These are phyloP conservation scores for Ogataea wickerhamii DNA, from an alignment of 805 yeast genomes.

Conservation along the genomic window DNA sequence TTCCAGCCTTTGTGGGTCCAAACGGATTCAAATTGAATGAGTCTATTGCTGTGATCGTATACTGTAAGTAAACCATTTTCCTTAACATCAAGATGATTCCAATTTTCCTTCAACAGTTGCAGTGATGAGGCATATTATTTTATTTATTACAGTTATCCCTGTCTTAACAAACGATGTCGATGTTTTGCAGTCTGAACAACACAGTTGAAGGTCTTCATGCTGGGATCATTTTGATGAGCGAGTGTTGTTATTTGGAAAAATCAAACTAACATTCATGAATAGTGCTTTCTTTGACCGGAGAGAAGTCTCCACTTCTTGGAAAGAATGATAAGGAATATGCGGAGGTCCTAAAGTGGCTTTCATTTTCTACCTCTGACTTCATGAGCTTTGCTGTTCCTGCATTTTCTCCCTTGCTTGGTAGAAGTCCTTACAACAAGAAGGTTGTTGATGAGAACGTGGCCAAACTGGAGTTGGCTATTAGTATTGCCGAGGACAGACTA, in stretches of 20 bases:
- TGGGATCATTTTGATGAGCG: too few species aligned
- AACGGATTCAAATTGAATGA: slow-evolving; percentile 72
- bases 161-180: slow-evolving; percentile 79
- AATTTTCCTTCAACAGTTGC: neutral
- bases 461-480: slow-evolving; percentile 37
- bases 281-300: slow-evolving; percentile 48
- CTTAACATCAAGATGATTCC: neutral
- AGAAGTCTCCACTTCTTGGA: slow-evolving; percentile 49
- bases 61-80: slow-evolving; percentile 33
- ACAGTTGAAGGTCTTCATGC: neutral
- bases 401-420: slow-evolving; percentile 62
- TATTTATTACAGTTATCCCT: slow-evolving; percentile 73
- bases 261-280: slow-evolving; percentile 23
- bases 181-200: slow-evolving; percentile 45
- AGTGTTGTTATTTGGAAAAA: too few species aligned
- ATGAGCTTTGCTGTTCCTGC: slow-evolving; percentile 44
- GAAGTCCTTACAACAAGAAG: slow-evolving; percentile 75
- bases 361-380: slow-evolving; percentile 69
- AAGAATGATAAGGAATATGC: slow-evolving; percentile 61
- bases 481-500: slow-evolving; percentile 54
- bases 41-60: slow-evolving; percentile 59
- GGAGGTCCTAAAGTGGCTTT: slow-evolving; percentile 69
- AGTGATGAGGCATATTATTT: slow-evolving; percentile 55
- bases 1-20: slow-evolving; percentile 68
- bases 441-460: slow-evolving; percentile 32